Evolutionary conservation across 108 stramenopile species (phyloP), one percentile per base, ranked within the genome.

Genomic region (Phaeodactylum tricornutum): DNA sequence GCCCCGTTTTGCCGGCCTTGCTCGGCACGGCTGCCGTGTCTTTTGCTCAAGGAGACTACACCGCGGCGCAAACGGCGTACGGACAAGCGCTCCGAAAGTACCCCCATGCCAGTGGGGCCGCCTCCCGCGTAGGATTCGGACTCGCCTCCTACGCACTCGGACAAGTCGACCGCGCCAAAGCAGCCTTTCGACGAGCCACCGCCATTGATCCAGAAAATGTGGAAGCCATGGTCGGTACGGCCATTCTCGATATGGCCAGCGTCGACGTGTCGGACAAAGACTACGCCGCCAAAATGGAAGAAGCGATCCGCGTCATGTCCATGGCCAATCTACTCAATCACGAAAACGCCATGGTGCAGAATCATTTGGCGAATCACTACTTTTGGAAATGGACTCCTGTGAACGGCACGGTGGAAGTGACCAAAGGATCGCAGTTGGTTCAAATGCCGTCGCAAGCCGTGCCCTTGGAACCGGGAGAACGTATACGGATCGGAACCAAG

Each of bases 351-450:
- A 90, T 91, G 89, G 94, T 91, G 3, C 88, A 91, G 42, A 95
- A 95, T 66, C 94, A 95, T 75, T 70, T 95, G 47, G 94, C 94
- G 31, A 93, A 95, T 74, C 91, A 95, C 67, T 95, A 91, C 50
- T 95, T 95, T 61, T 89, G 81, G 79, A 92, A 82, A 39, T 95
- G 89, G 90, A 82, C 77, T 8, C 77, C 79, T 6, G 59, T 83
- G 25, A 49, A 75, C 7, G 86, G 91, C 22, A 80, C 78, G 1
- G 80, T 78, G 7, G 38, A 39, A 15, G 70, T 84, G 32, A 55
- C 50, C 2, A 30, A 49, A 35, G 78, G 83, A 40, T 69, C 60
- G 19, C 58, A 49, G 16, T 42, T 75, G 7, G 62, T 86, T 27
- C 55, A 47, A 40, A 51, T 51, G 4, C 43, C 58, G 22, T 78